A percentile compares a stretch with the other conserved stretches of the same genome.
Conservation (phyloP, 495 filamentous ascomycete genomes). For the Rhypophila decipiens region DNA sequence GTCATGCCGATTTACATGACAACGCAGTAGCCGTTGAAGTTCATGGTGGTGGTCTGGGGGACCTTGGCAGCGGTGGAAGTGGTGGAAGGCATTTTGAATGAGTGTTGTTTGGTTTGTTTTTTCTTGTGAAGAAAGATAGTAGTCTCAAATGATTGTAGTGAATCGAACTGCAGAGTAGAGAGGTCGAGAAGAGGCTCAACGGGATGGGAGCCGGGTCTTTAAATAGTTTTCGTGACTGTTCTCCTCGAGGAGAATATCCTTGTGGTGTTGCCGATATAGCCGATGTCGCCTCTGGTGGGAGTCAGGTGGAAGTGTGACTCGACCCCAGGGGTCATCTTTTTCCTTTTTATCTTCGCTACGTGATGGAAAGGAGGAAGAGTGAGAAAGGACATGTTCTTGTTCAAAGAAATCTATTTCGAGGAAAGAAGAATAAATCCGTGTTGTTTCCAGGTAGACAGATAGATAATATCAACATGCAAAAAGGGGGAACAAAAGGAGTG, state of each 20-base stretch:
- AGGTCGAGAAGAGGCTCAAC: constrained; percentile 7
- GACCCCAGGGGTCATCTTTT: too few species aligned
- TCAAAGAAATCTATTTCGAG: too few species aligned
- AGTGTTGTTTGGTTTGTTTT: constrained; percentile 13
- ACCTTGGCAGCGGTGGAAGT: constrained; percentile 20
- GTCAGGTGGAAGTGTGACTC: too few species aligned
- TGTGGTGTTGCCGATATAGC: too few species aligned
- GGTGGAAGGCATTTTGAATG: constrained; percentile 33
- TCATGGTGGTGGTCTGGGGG: constrained; percentile 22
- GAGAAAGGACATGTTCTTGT: too few species aligned
- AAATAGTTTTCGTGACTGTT: constrained; percentile 14
- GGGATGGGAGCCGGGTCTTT: constrained; percentile 1
- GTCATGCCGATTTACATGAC: constrained; percentile 39
- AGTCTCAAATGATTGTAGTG: background rate
- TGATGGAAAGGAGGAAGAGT: too few species aligned
- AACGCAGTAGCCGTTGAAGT: constrained; percentile 30
- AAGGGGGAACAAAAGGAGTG: too few species aligned
- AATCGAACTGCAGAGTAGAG: constrained; percentile 15
- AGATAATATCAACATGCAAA: too few species aligned
- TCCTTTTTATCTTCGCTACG: too few species aligned
- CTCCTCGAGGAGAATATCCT: too few species aligned
- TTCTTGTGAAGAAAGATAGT: constrained; percentile 7
- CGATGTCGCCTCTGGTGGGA: background rate
- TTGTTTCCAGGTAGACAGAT: too few species aligned
- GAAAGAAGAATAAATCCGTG: too few species aligned